These are phyloP conservation scores for Wickerhamiella qilinensis DNA, from an alignment of 805 yeast genomes.

Conservation along the genomic window DNA sequence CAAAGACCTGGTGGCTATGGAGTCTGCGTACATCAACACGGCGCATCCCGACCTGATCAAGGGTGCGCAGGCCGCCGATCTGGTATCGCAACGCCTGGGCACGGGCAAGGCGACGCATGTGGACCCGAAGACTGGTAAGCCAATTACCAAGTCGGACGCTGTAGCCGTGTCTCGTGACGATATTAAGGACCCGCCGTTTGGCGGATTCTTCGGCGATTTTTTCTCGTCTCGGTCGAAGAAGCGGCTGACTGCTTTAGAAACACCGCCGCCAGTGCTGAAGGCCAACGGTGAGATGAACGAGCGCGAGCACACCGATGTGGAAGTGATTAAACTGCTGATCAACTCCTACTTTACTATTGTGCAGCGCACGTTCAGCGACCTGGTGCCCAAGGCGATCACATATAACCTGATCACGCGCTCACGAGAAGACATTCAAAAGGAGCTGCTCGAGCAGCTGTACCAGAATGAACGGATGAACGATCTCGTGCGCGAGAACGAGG, in stretches of 20 bases:
- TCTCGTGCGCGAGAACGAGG: conserved; percentile 78
- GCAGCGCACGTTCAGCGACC: conserved; percentile 80
- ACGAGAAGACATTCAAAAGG: conserved; percentile 82
- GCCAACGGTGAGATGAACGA: conserved; percentile 89
- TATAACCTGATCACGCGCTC: conserved; percentile 67
- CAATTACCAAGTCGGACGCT: conserved; percentile 28
- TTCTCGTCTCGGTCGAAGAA: conserved; percentile 85
- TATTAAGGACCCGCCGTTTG: conserved; percentile 32
- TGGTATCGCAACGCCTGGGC: conserved; percentile 73
- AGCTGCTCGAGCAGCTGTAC: conserved; percentile 74
- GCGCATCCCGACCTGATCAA: conserved; percentile 93
- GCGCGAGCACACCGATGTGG: conserved; percentile 90
- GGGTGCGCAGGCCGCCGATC: conserved; percentile 88
- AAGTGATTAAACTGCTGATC: conserved; percentile 82
- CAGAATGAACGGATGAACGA: conserved; percentile 53
- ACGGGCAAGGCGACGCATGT: conserved; percentile 59
- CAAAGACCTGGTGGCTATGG: conserved; percentile 64
- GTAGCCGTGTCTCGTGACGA: conserved; percentile 16
- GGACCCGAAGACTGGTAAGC: conserved; percentile 88
- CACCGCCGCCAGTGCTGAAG: conserved; percentile 86
- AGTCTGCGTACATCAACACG: conserved; percentile 89
- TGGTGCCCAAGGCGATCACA: conserved; percentile 92
- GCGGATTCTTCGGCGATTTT: conserved; percentile 90
- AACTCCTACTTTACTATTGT: conserved; percentile 83
- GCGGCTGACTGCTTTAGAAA: conserved; percentile 85